Evolutionary conservation across 495 filamentous ascomycete species (phyloP), one percentile per base, ranked within the genome.

Genomic region (Platismatia glauca): DNA sequence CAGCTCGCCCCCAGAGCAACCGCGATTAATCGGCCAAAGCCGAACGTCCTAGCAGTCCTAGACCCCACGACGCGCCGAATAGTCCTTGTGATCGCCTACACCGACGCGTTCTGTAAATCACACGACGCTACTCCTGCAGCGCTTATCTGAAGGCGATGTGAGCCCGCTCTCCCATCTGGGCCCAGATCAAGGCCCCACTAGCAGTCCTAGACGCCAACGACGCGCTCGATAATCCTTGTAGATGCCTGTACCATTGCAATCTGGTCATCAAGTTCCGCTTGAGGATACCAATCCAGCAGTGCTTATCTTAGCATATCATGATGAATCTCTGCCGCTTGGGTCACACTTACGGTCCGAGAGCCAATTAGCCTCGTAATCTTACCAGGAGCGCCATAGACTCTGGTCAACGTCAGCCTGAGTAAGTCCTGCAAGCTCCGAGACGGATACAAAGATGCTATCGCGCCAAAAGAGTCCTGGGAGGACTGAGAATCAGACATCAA

Each of bases 1-100:
- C 1, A 48, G 27, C 0, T 3, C 2, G 3, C 7, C 3, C 22
- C n/a, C n/a, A n/a, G n/a, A n/a, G n/a, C n/a, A n/a, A n/a, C n/a
- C n/a, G n/a, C n/a, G n/a, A n/a, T n/a, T n/a, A n/a, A n/a, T n/a
- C 44, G 44, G n/a, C 20, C 44, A 27, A 48, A n/a, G 44, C 44
- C 7, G 7, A 48, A 31, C 48, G 29, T 31, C 50, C 50, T 18
- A 34, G n/a, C n/a, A n/a, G n/a, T n/a, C n/a, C n/a, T n/a, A n/a
- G n/a, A n/a, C n/a, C n/a, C n/a, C n/a, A n/a, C n/a, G n/a, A n/a
- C n/a, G n/a, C n/a, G n/a, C n/a, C n/a, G n/a, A n/a, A n/a, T n/a
- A n/a, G n/a, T n/a, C n/a, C n/a, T n/a, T n/a, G n/a, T n/a, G n/a
- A n/a, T n/a, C n/a, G n/a, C n/a, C n/a, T n/a, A n/a, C n/a, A n/a